Percentiles rank a stretch among this genome's conserved stretches.
phyloP scores from a whole-genome alignment of 257 asterid genomes.

The Gardenia jasminoides region DNA sequence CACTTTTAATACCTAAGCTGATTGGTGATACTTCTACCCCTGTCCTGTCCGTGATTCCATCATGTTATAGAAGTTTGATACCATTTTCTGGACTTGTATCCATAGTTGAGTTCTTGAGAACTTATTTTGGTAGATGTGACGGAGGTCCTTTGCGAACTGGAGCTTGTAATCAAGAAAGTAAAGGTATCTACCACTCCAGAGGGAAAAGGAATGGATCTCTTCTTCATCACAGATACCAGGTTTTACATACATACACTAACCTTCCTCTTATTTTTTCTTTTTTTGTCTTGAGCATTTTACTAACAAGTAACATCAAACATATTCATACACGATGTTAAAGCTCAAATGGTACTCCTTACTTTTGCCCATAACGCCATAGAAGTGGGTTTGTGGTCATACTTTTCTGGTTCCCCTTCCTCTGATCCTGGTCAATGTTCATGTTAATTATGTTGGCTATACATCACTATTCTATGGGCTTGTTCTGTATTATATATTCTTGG shows the following conservation, averaged over 20 bases:
- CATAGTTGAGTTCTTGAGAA: constrained; percentile 10
- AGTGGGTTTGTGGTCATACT: not conserved
- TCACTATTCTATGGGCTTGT: not conserved
- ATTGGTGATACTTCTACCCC: constrained; percentile 3
- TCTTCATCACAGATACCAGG: constrained; percentile 86
- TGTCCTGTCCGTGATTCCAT: constrained; percentile 4
- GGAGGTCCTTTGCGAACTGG: constrained; percentile 68
- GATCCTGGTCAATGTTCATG: not conserved
- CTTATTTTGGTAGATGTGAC: constrained; percentile 62
- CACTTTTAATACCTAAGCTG: not conserved
- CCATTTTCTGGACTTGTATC: constrained; percentile 8
- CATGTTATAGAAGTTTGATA: constrained; percentile 14
- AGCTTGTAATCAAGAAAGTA: constrained; percentile 72
- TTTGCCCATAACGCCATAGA: not conserved
- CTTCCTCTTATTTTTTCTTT: not conserved
- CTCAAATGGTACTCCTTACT: not conserved
- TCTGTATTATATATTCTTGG: not conserved
- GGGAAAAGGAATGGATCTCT: constrained; percentile 82
- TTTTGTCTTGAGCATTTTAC: not conserved
- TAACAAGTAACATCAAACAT: not conserved
- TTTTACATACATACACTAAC: constrained; percentile 16
- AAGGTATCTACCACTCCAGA: constrained; percentile 93
- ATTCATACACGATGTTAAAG: not conserved
- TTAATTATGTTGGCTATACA: not conserved
- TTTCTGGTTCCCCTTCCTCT: not conserved